Base-by-base conservation (phyloP, 1,284 basidiomycete genomes). In the Cryptococcus deneoformans region DNA sequence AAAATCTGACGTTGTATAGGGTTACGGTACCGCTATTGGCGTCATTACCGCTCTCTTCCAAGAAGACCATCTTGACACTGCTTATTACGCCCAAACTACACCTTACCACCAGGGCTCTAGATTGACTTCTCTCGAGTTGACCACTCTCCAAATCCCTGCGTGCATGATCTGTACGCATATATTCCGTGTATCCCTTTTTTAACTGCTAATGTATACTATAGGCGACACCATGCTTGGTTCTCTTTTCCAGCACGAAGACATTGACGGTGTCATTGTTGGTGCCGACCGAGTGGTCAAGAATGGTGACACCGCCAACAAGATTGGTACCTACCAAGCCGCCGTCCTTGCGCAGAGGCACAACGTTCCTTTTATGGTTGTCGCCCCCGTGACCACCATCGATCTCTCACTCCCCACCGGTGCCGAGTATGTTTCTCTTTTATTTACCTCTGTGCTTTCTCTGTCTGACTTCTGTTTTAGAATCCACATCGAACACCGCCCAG, bases 281-380 rank as follows among this genome's bases (percentile, higher is more conserved):
- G 90, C 90, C 5, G 89, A 92, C 76, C 82, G 92, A 55, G 87
- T 96, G 64, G 89, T 91, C 4, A 82, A 80, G 67, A 95, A 96
- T 68, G 92, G 92, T 2, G 92, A 95, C 77, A 94, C 92, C 0
- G 92, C 92, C 20, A 95, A 95, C 82, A 95, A 95, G 80, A 87
- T 93, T 65, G 90, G 91, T 43, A 93, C 91, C 1, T 93, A 92
- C 79, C 91, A 93, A 68, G 90, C 90, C 8, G 90, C 90, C 7
- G 90, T 92, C 12, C 81, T 93, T 16, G 90, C 90, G 1, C 86
- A 88, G 50, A 82, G 89, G 38, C 91, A 93, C 76, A 83, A 83
- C 10, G 88, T 93, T 45, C 89, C 90, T 0, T 92, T 95, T 76
- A 85, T 94, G 67, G 90, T 95, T 16, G 88, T 91, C 40, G 92